Evolutionary conservation across 805 yeast species (phyloP).

Genomic region (Kregervanrija pseudodelftensis): DNA sequence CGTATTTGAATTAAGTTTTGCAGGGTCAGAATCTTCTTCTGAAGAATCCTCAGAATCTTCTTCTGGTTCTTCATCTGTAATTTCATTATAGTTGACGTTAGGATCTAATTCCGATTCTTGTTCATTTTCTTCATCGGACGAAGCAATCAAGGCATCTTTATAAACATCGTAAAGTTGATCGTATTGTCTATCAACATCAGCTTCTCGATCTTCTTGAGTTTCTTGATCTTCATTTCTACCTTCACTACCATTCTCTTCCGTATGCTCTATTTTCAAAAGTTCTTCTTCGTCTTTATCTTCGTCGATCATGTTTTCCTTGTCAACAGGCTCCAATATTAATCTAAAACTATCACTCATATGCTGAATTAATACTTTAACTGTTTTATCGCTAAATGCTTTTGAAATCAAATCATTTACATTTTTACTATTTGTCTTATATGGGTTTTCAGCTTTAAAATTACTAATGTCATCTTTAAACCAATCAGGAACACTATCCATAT

Average conservation of each 20-base stretch:
- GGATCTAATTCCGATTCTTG: conserved; percentile 25
- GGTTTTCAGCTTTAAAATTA: conserved; percentile 27
- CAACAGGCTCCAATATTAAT: conserved; percentile 22
- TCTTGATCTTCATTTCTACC: conserved; percentile 17
- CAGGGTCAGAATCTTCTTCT: conserved; percentile 28
- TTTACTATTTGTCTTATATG: conserved; percentile 34
- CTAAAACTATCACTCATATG: conserved; percentile 21
- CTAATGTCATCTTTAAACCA: conserved; percentile 25
- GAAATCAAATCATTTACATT: conserved; percentile 41
- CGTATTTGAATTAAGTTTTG: conserved; percentile 22
- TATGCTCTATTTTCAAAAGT: too few species aligned
- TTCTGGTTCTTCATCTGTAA: conserved; percentile 61
- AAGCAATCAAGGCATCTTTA: conserved; percentile 32
- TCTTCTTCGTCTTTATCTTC: conserved; percentile 11
- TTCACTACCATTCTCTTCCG: conserved; percentile 7
- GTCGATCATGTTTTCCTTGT: conserved; percentile 12
- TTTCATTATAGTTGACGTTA: conserved; percentile 43
- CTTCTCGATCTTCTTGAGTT: conserved; percentile 10
- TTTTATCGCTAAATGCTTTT: conserved; percentile 37
- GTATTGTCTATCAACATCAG: conserved; percentile 13
- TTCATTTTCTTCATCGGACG: conserved; percentile 37
- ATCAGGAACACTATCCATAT: conserved; percentile 26
- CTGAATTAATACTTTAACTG: conserved; percentile 27
- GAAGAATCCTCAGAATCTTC: conserved; percentile 14
- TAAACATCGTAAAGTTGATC: conserved; percentile 19